phyloP scores from a whole-genome alignment of 305 asterid genomes.

The Solanum hybrid region DNA sequence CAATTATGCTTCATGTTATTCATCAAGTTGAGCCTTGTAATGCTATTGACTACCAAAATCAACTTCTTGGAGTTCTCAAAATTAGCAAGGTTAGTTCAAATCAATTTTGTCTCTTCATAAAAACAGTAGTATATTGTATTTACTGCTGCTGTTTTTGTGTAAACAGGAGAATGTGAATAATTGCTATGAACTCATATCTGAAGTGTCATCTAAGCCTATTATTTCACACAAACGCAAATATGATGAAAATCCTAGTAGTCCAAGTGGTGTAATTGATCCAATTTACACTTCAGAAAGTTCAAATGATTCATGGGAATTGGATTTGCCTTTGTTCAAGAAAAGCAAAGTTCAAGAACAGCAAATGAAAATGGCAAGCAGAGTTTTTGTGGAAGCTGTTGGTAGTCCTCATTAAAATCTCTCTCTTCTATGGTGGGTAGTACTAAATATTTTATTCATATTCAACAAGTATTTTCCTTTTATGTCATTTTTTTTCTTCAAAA shows the following conservation, averaged over 20 bases:
- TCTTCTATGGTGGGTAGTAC: not conserved
- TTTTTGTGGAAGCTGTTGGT: constrained; percentile 37
- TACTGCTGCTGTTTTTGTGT: not conserved
- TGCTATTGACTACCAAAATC: constrained; percentile 49
- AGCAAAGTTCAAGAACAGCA: constrained; percentile 40
- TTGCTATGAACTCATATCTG: constrained; percentile 2
- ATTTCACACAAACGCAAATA: constrained; percentile 31
- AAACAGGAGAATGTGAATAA: constrained; percentile 12
- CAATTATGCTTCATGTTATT: constrained; percentile 77
- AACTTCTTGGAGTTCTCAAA: constrained; percentile 59
- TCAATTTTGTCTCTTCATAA: no score
- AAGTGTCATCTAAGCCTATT: not conserved
- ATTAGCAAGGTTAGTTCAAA: constrained; percentile 50
- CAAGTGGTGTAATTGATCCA: constrained; percentile 24
- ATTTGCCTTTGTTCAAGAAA: constrained; percentile 33
- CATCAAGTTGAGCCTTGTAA: constrained; percentile 43
- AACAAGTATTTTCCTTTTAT: not conserved
- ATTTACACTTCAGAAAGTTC: constrained; percentile 36
- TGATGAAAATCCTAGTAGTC: constrained; percentile 9
- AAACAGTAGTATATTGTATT: no score
- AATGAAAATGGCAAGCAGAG: constrained; percentile 49
- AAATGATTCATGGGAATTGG: constrained; percentile 33
- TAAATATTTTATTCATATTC: not conserved
- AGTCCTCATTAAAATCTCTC: constrained; percentile 32
- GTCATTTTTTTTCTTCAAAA: not conserved